Evolutionary conservation across 2,329 filamentous ascomycete species (phyloP).

Genomic region (Xylariomycetidae sp.): DNA sequence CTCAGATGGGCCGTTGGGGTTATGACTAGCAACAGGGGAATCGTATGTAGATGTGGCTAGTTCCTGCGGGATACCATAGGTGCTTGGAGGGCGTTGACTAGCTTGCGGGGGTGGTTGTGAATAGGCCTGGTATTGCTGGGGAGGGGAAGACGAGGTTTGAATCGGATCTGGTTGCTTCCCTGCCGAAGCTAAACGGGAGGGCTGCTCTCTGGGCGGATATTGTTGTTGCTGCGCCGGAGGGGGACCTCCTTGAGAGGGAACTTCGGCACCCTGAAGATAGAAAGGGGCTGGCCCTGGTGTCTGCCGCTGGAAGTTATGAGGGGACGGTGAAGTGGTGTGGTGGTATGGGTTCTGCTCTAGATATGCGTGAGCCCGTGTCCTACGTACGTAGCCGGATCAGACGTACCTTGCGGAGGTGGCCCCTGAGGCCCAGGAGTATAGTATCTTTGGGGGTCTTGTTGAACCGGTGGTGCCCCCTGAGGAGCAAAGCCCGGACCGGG

Average conservation of each 20-base stretch:
- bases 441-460: constrained; percentile 62
- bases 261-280: constrained; percentile 58
- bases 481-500: constrained; percentile 33
- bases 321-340: constrained; percentile 42
- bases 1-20: constrained; percentile 34
- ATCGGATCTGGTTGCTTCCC: constrained; percentile 46
- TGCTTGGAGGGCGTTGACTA: constrained; percentile 59
- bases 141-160: constrained; percentile 48
- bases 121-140: constrained; percentile 46
- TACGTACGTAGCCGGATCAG: constrained; percentile 5
- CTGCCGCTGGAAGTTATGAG: constrained; percentile 53
- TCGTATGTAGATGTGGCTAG: constrained; percentile 74
- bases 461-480: constrained; percentile 36
- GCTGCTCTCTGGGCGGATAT: constrained; percentile 49
- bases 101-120: constrained; percentile 37
- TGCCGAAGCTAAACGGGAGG: constrained; percentile 41
- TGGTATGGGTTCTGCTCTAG: constrained; percentile 38
- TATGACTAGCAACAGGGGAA: constrained; percentile 57
- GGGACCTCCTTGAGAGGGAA: constrained; percentile 35
- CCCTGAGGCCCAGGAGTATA: constrained; percentile 58
- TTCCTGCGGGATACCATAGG: constrained; percentile 70
- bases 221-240: constrained; percentile 33
- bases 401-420: constrained; percentile 33
- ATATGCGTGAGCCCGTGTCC: constrained; percentile 28
- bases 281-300: constrained; percentile 55